Evolutionary conservation across 1,284 basidiomycete species (phyloP).

Genomic region (Cryptococcus amylolentus): DNA sequence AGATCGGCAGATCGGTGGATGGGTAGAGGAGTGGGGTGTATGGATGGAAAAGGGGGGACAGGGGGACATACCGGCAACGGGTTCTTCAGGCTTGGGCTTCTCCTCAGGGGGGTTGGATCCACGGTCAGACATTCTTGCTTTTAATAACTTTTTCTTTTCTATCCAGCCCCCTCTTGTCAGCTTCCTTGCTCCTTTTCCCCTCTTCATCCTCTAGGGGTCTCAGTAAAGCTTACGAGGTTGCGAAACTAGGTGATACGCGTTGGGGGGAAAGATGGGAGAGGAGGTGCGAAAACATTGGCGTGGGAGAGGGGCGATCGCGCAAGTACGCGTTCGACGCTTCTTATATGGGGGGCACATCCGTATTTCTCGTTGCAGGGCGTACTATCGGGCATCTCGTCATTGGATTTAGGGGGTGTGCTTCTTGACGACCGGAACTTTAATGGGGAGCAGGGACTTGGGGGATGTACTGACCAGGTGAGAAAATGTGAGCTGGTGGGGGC

Average conservation of each 20-base stretch:
- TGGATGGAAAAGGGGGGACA: background rate
- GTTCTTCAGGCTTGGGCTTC: slow-evolving; percentile 58
- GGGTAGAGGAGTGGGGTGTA: background rate
- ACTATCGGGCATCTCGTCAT: background rate
- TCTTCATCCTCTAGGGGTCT: background rate
- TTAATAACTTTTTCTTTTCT: background rate
- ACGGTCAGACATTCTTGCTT: slow-evolving; percentile 62
- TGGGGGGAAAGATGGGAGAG: background rate
- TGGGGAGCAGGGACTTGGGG: no score
- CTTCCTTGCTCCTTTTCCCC: background rate
- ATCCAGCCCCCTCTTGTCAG: no score
- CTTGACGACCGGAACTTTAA: no score
- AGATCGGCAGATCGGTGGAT: no score
- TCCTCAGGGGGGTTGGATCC: slow-evolving; percentile 53
- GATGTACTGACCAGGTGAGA: no score
- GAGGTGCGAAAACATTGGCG: no score
- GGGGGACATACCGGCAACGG: slow-evolving; percentile 13
- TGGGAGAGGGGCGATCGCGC: no score
- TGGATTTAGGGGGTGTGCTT: no score
- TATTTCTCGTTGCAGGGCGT: background rate
- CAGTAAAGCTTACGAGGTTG: background rate
- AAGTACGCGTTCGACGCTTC: no score
- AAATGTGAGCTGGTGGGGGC: no score
- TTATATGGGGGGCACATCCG: no score
- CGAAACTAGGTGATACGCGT: no score